Evolutionary conservation across 768 basidiomycete genomes (phyloP), one percentile per base, ranked within the genome.

Genomic region (Galerina sulciceps): DNA sequence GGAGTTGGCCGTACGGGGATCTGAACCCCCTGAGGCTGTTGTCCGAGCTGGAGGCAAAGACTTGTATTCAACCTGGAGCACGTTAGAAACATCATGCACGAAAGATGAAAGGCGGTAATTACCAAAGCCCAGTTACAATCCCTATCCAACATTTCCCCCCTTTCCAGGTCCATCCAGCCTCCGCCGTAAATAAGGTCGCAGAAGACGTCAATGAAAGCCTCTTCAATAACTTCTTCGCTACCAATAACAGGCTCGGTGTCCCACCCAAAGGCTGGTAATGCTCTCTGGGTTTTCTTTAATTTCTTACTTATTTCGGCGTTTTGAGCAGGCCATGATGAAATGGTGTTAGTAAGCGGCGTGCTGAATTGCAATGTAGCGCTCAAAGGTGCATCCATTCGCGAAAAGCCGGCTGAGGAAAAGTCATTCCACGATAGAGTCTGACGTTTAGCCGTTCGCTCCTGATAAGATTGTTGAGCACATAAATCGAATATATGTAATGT

Each of bases 111-210:
- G 42, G 60, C 20, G 38, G 36, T 57, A 18, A 58, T 87, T 67
- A 96, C 95, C 78, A 98, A 64, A 17, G 90, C 93, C 94, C 94
- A 98, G 68, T 93, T 94, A 65, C 93, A 92, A 62, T 96, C 93
- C 62, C 90, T 79, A 69, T 94, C 93, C 2, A 87, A 76, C 53
- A 88, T 85, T 64, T 95, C 94, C 3, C 79, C 80, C 43, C 87
- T 73, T 65, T 92, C 88, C 4, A 83, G 72, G 62, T 94, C 90
- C 84, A 90, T 87, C 82, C 95, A 96, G 4, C 93, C 92, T 66
- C 84, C 88, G 50, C 87, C 94, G 62, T 89, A 92, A 5, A 93
- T 75, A 37, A 93, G 73, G 69, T 93, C 91, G 63, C 89, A 91
- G 67, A 92, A 94, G 14, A 91, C 90, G 58, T 91, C 93, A 26